These are phyloP conservation scores for Lecanosticta acicola DNA, from an alignment of 2,329 filamentous ascomycete species.

Conservation along the genomic window DNA sequence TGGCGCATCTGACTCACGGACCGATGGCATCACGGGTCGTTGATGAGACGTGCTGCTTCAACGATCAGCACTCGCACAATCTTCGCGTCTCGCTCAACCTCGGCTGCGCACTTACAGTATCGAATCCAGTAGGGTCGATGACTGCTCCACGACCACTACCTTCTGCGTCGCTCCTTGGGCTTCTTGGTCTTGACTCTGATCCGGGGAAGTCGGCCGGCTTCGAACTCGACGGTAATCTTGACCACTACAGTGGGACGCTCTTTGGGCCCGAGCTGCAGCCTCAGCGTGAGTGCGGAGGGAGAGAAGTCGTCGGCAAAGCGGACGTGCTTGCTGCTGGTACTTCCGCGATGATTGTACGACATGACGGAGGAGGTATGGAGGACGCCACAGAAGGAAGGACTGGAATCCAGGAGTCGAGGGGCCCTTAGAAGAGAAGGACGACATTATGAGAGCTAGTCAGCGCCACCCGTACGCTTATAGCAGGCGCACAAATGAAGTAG, in stretches of 20 bases:
- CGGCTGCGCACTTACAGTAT: no score
- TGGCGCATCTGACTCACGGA: conserved; percentile 28
- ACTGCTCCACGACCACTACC: conserved; percentile 28
- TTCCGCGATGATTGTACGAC: neutral
- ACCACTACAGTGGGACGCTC: conserved; percentile 24
- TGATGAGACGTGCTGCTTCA: conserved; percentile 9
- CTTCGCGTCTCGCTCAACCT: neutral
- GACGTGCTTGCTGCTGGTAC: conserved; percentile 16
- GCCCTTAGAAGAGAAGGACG: neutral
- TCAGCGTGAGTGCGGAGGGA: conserved; percentile 23
- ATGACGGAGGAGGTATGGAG: conserved; percentile 1
- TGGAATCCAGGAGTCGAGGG: neutral
- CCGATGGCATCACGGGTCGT: conserved; percentile 43
- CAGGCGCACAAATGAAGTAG: neutral
- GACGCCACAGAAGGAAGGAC: conserved; percentile 1
- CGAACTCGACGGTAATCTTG: conserved; percentile 29
- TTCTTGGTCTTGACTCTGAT: conserved; percentile 27
- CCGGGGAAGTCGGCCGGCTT: conserved; percentile 24
- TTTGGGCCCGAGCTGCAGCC: conserved; percentile 25
- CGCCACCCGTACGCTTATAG: neutral
- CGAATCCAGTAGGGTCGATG: neutral
- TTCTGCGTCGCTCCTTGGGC: conserved; percentile 18
- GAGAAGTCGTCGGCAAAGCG: conserved; percentile 25
- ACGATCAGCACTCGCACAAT: neutral
- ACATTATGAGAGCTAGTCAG: neutral